These are phyloP conservation scores for Fusarium buxicola DNA, from an alignment of 2,329 filamentous ascomycete genomes.

Conservation along the genomic window DNA sequence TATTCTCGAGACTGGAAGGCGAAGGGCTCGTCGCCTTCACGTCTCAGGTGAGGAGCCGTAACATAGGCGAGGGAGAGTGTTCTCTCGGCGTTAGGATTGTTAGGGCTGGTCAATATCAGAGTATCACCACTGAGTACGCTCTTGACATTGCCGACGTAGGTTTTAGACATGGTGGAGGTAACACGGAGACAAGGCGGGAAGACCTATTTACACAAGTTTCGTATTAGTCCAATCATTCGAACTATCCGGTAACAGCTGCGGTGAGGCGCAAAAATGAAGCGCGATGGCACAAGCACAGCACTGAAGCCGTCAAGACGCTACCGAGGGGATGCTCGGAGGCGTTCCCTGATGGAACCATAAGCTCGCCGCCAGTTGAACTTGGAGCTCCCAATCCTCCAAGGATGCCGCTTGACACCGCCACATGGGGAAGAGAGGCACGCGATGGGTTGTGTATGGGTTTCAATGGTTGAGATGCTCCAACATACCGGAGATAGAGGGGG, in stretches of 20 bases:
- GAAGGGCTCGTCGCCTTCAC: conserved; percentile 91
- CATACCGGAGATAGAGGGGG: conserved; percentile 39
- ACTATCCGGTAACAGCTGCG: not conserved
- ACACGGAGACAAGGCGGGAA: conserved; percentile 36
- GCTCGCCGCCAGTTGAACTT: conserved; percentile 15
- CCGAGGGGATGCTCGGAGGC: not conserved
- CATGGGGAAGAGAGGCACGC: conserved; percentile 6
- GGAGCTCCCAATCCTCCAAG: conserved; percentile 18
- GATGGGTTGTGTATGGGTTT: no score
- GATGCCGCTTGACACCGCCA: conserved; percentile 35
- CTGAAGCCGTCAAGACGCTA: not conserved
- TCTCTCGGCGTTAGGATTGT: conserved; percentile 85
- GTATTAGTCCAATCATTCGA: conserved; percentile 30
- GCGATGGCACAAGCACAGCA: not conserved
- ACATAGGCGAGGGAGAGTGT: conserved; percentile 93
- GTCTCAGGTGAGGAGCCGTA: conserved; percentile 84
- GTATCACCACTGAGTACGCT: conserved; percentile 95
- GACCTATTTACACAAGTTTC: conserved; percentile 28
- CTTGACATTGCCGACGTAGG: conserved; percentile 83
- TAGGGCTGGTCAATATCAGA: conserved; percentile 82
- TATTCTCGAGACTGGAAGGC: conserved; percentile 96
- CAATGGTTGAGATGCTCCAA: conserved; percentile 7
- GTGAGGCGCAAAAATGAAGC: conserved; percentile 1
- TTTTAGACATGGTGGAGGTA: conserved; percentile 60
- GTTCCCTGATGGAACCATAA: conserved; percentile 3